These are phyloP conservation scores for Fusarium redolens DNA, from an alignment of 2,329 filamentous ascomycete species.

Conservation along the genomic window DNA sequence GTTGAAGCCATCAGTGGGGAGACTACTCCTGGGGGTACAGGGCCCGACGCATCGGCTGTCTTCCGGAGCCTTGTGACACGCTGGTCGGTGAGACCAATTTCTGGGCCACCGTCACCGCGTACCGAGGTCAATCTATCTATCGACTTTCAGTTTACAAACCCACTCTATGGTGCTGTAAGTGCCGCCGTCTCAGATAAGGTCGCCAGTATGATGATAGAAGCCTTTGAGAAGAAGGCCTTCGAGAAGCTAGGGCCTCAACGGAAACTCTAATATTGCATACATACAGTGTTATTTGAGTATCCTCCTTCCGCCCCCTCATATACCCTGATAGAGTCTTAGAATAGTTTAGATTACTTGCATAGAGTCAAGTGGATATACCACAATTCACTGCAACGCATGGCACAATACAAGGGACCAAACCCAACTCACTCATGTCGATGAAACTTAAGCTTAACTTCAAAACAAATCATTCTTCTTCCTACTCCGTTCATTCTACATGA, in stretches of 20 bases:
- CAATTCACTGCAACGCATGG: neutral
- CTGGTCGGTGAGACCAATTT: slow-evolving; percentile 71
- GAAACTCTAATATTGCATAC: slow-evolving; percentile 21
- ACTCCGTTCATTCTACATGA: slow-evolving; percentile 43
- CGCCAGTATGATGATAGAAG: slow-evolving; percentile 88
- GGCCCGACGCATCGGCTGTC: slow-evolving; percentile 58
- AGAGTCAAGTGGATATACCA: neutral
- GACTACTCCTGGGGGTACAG: slow-evolving; percentile 58
- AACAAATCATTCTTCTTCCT: slow-evolving; percentile 31
- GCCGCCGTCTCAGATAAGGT: slow-evolving; percentile 85
- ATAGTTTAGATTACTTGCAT: neutral
- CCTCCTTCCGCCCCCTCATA: neutral
- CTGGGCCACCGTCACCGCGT: slow-evolving; percentile 39
- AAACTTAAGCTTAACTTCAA: slow-evolving; percentile 13
- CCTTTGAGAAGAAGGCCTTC: slow-evolving; percentile 85
- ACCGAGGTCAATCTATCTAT: slow-evolving; percentile 83
- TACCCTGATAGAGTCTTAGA: neutral
- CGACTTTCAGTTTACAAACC: slow-evolving; percentile 86
- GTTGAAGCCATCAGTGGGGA: slow-evolving; percentile 83
- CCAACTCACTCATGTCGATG: neutral
- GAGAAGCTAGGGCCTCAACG: slow-evolving; percentile 49
- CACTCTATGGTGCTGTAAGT: slow-evolving; percentile 86
- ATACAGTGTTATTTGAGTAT: neutral
- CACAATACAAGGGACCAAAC: neutral
- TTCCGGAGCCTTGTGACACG: slow-evolving; percentile 76